phyloP scores from a whole-genome alignment of 2,329 filamentous ascomycete species.

The Fusarium mundagurra region DNA sequence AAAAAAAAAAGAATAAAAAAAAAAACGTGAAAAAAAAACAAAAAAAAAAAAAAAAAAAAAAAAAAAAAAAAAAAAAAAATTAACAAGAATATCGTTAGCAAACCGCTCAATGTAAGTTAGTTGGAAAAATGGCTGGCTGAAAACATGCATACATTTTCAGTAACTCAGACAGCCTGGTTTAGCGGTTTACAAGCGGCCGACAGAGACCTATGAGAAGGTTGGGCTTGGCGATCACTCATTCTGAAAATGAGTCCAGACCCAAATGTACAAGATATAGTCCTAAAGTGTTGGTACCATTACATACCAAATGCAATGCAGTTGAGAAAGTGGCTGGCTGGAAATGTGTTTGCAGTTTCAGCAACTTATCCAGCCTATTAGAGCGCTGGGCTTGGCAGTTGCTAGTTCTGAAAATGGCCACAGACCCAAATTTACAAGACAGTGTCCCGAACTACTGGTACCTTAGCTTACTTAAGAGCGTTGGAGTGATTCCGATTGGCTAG shows the following conservation, averaged over 20 bases:
- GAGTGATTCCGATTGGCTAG: not conserved
- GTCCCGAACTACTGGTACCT: not conserved
- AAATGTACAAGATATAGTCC: no score
- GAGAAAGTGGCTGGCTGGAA: no score
- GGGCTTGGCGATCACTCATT: not conserved
- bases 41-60: no score
- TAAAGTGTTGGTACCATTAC: no score
- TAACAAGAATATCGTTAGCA: not conserved
- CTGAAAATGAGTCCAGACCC: no score
- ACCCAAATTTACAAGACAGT: not conserved
- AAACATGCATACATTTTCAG: not conserved
- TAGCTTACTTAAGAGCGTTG: not conserved
- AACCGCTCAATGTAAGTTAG: fast-evolving
- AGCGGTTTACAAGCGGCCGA: not conserved
- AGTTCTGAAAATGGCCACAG: not conserved
- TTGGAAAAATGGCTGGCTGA: not conserved
- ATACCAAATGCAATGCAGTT: no score
- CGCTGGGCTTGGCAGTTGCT: no score
- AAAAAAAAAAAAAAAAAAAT: no score
- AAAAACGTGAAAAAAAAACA: no score
- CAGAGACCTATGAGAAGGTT: not conserved
- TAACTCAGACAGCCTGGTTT: not conserved
- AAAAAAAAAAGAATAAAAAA: no score
- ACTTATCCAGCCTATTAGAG: no score
- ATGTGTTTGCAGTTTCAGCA: no score